Conservation (phyloP, 768 basidiomycete genomes). For the Xanthoconium stramineum region DNA sequence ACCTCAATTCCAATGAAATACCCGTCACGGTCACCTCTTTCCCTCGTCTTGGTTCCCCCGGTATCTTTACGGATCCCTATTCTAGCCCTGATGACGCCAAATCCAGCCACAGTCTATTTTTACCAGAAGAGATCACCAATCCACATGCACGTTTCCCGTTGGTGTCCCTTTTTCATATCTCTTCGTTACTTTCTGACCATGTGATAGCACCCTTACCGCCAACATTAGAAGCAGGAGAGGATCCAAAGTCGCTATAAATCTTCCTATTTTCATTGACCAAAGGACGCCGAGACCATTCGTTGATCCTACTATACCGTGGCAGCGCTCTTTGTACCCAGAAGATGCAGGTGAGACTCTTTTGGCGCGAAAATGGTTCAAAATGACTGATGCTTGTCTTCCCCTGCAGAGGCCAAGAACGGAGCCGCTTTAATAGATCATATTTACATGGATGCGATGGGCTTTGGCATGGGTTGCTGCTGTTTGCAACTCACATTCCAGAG, state of each 20-base stretch:
- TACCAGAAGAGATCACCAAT: slow-evolving; percentile 95
- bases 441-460: slow-evolving; percentile 99
- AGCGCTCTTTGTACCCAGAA: slow-evolving; percentile 78
- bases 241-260: slow-evolving; percentile 92
- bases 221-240: slow-evolving; percentile 90
- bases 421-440: slow-evolving; percentile 89
- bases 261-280: slow-evolving; percentile 87
- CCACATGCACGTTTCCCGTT: slow-evolving; percentile 98
- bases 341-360: slow-evolving; percentile 60
- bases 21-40: slow-evolving; percentile 95
- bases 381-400: neutral
- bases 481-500: slow-evolving; percentile 97
- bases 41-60: slow-evolving; percentile 85
- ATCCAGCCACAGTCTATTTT: slow-evolving; percentile 90
- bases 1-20: slow-evolving; percentile 81
- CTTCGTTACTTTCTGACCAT: slow-evolving; percentile 9
- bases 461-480: slow-evolving; percentile 99
- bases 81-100: slow-evolving; percentile 69
- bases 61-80: slow-evolving; percentile 90
- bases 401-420: slow-evolving; percentile 80
- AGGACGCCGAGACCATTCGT: slow-evolving; percentile 87
- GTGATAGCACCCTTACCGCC: slow-evolving; percentile 85
- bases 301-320: slow-evolving; percentile 89
- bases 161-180: slow-evolving; percentile 35
- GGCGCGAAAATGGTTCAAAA: slow-evolving; percentile 4